Evolutionary conservation across 164 flowering plant genomes (phyloP).

Genomic region (Liriodendron chinense): DNA sequence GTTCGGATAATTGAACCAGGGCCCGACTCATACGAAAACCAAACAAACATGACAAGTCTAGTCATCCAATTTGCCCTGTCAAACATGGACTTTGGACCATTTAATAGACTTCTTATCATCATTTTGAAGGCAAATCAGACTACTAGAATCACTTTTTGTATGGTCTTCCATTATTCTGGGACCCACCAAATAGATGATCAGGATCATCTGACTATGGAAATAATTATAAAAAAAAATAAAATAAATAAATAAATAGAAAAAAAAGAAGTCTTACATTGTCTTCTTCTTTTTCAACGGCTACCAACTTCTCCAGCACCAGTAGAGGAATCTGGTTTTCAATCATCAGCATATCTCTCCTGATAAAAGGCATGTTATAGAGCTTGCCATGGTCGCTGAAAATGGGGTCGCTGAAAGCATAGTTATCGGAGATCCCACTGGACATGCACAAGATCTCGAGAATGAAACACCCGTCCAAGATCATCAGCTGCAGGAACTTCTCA

Average conservation of each 20-base stretch:
- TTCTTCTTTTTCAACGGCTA: constrained; percentile 25
- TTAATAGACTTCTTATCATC: too few species aligned
- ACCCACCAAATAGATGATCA: neutral
- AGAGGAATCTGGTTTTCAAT: constrained; percentile 65
- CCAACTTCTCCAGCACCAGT: constrained; percentile 33
- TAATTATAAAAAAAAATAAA: too few species aligned
- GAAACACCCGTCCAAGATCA: constrained; percentile 55
- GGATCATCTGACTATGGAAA: neutral
- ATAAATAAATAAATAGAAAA: neutral
- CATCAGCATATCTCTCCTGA: constrained; percentile 61
- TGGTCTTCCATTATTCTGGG: too few species aligned
- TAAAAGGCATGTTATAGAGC: constrained; percentile 41
- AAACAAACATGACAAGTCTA: too few species aligned
- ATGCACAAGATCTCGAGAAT: constrained; percentile 46
- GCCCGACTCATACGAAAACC: too few species aligned
- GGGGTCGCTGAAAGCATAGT: constrained; percentile 51
- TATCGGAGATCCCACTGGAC: constrained; percentile 11
- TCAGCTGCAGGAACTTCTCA: constrained; percentile 32
- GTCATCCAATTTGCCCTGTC: too few species aligned
- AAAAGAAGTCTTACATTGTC: constrained; percentile 11
- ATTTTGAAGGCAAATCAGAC: too few species aligned
- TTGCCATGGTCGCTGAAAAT: constrained; percentile 54
- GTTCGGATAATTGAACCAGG: too few species aligned
- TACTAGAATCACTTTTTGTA: too few species aligned
- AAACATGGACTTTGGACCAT: too few species aligned